These are phyloP conservation scores for Puccinia hordei DNA, from an alignment of 1,284 basidiomycete genomes.

Conservation along the genomic window DNA sequence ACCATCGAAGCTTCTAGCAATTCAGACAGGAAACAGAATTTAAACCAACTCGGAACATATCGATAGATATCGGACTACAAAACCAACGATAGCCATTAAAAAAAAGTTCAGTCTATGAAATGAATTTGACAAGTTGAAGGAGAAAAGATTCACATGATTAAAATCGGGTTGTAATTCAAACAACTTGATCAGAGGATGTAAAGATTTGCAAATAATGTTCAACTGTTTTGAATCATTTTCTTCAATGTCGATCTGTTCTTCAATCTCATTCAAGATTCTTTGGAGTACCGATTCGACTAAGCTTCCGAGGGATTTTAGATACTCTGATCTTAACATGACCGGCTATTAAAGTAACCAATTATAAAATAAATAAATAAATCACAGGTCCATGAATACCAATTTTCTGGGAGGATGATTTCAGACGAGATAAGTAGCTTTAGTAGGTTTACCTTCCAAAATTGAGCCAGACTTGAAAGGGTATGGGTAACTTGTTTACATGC, in stretches of 20 bases:
- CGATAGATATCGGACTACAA: constrained; percentile 47
- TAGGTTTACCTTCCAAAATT: constrained; percentile 70
- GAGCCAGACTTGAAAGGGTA: constrained; percentile 69
- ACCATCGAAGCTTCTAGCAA: constrained; percentile 68
- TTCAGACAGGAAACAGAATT: constrained; percentile 88
- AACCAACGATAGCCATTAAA: background rate
- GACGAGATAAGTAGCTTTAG: background rate
- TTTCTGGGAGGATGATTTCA: background rate
- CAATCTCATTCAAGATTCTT: constrained; percentile 72
- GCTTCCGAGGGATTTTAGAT: constrained; percentile 65
- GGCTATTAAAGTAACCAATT: constrained; percentile 53
- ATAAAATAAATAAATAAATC: background rate
- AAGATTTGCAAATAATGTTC: constrained; percentile 75
- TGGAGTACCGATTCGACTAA: constrained; percentile 73
- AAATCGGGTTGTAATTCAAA: constrained; percentile 71
- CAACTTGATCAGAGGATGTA: constrained; percentile 73
- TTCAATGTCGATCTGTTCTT: constrained; percentile 83
- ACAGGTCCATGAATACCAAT: background rate
- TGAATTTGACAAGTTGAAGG: constrained; percentile 8
- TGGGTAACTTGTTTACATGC: constrained; percentile 71
- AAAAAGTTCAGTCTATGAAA: background rate
- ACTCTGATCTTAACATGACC: constrained; percentile 56
- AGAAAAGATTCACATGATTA: constrained; percentile 58
- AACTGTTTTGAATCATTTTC: constrained; percentile 83
- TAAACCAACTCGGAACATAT: constrained; percentile 85